Conservation (phyloP, 306 rosid genomes). For the Ziziphus jujuba region DNA sequence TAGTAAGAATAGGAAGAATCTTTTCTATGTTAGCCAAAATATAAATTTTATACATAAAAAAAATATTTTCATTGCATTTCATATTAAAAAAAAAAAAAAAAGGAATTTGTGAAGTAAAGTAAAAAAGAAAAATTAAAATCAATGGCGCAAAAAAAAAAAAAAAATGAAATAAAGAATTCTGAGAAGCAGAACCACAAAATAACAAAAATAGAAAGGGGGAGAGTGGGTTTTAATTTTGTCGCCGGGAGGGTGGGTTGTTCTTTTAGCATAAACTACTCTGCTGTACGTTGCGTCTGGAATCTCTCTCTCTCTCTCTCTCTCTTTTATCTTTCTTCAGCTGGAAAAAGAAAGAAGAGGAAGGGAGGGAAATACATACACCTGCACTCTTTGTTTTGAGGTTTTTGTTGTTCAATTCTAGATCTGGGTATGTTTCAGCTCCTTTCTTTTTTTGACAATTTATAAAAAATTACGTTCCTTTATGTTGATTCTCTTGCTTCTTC, state of each 20-base stretch:
- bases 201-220: too few species aligned
- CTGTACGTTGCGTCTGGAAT: conserved; percentile 7
- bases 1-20: too few species aligned
- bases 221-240: too few species aligned
- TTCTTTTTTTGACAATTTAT: not conserved
- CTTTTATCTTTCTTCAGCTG: not conserved
- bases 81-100: too few species aligned
- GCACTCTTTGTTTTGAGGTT: not conserved
- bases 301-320: conserved; percentile 2
- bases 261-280: too few species aligned
- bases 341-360: not conserved
- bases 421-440: conserved; percentile 17
- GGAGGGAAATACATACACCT: not conserved
- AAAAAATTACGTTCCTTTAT: not conserved
- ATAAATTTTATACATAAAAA: too few species aligned
- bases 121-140: too few species aligned
- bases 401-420: conserved; percentile 8
- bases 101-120: not conserved
- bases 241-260: too few species aligned
- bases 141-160: not conserved
- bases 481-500: not conserved
- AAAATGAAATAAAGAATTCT: not conserved
- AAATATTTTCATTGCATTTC: too few species aligned
- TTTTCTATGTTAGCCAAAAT: too few species aligned
- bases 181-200: too few species aligned